Percentiles rank a stretch among this genome's conserved stretches.
Conservation (phyloP, 2,329 filamentous ascomycete genomes). For the Elsinoe necatrix region DNA sequence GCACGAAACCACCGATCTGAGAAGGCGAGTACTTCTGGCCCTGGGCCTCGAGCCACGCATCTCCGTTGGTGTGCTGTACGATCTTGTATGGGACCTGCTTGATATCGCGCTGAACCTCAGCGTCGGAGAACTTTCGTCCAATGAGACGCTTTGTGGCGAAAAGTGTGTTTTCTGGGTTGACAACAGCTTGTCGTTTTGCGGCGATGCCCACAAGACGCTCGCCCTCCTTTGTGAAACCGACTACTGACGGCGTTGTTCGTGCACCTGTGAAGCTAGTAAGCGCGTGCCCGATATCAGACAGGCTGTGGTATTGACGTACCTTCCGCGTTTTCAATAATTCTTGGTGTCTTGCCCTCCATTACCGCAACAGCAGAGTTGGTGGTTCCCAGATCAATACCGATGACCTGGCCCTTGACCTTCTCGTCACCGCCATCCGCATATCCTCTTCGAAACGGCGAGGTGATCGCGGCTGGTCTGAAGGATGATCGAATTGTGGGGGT, state of each 20-base stretch:
- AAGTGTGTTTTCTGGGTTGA: constrained; percentile 97
- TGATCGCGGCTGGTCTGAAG: constrained; percentile 54
- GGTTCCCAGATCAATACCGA: constrained; percentile 96
- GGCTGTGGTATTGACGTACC: constrained; percentile 44
- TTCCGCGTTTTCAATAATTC: constrained; percentile 97
- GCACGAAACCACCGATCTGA: constrained; percentile 93
- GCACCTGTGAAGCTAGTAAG: constrained; percentile 49
- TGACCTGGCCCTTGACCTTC: constrained; percentile 92
- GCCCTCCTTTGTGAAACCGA: constrained; percentile 90
- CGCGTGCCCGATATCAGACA: neutral
- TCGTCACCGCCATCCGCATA: constrained; percentile 62
- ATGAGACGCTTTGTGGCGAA: constrained; percentile 99
- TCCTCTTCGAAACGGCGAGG: constrained; percentile 61
- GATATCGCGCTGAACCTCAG: constrained; percentile 91
- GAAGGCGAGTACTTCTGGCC: constrained; percentile 95
- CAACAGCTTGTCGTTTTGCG: constrained; percentile 94
- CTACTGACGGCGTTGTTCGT: constrained; percentile 85
- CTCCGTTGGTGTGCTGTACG: constrained; percentile 90
- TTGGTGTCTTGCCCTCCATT: constrained; percentile 93
- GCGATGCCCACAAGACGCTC: constrained; percentile 95
- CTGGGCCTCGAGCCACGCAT: constrained; percentile 90
- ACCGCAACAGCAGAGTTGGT: constrained; percentile 96
- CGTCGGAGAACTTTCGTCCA: constrained; percentile 90
- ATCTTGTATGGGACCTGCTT: constrained; percentile 99
- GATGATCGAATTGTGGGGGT: constrained; percentile 30